phyloP scores from a whole-genome alignment of 495 filamentous ascomycete species.

The Penicillium silybi region DNA sequence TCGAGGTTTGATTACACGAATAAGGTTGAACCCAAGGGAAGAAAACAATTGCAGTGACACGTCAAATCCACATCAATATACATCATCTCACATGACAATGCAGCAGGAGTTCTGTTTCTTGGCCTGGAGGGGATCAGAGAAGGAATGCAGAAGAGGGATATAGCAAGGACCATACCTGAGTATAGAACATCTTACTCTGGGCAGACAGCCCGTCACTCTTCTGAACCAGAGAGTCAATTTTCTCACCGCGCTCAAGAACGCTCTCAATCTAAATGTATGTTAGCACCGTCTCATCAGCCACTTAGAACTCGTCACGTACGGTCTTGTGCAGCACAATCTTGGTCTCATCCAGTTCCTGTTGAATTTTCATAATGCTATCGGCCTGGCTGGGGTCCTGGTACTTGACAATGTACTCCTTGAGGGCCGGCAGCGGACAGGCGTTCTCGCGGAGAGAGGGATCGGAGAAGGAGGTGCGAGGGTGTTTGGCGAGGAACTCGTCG shows the following conservation, averaged over 20 bases:
- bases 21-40: conserved; percentile 8
- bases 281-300: background rate
- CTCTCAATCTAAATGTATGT: conserved; percentile 56
- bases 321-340: conserved; percentile 97
- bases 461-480: conserved; percentile 67
- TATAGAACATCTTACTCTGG: conserved; percentile 97
- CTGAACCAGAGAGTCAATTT: conserved; percentile 82
- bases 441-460: conserved; percentile 38
- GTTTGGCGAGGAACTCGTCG: conserved; percentile 83
- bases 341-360: conserved; percentile 95
- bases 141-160: background rate
- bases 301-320: conserved; percentile 15
- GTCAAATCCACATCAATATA: background rate
- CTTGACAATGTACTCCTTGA: conserved; percentile 77
- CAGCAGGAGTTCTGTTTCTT: conserved; percentile 98
- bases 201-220: conserved; percentile 84
- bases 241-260: conserved; percentile 79
- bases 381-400: conserved; percentile 88
- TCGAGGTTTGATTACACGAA: conserved; percentile 12
- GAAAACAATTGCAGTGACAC: background rate
- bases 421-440: conserved; percentile 56
- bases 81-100: conserved; percentile 59
- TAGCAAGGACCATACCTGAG: conserved; percentile 46
- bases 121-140: conserved; percentile 48
- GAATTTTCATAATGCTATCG: conserved; percentile 90